Percentiles rank a stretch among this genome's conserved stretches.
Evolutionary conservation across 441 rosid genomes (phyloP).

Genomic region (Brassica balearica): DNA sequence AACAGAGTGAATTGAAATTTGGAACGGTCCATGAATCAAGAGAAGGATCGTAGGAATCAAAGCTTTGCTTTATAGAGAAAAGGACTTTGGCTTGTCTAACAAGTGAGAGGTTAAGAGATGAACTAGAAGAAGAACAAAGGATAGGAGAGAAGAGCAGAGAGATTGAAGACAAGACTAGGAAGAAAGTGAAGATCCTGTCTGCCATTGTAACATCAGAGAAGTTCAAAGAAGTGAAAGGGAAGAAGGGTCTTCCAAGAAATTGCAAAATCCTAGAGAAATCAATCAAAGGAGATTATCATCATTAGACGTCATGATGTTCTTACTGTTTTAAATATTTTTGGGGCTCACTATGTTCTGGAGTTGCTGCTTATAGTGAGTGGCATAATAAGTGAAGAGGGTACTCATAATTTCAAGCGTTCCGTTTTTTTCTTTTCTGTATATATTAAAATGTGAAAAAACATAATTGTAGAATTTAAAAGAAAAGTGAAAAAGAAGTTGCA

Average conservation of each 20-base stretch:
- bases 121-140: constrained; percentile 31
- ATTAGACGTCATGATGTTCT: constrained; percentile 38
- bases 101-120: constrained; percentile 51
- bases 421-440: neutral
- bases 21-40: constrained; percentile 65
- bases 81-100: constrained; percentile 63
- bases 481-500: constrained; percentile 41
- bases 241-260: constrained; percentile 38
- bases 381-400: constrained; percentile 42
- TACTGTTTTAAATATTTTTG: constrained; percentile 23
- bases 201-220: constrained; percentile 38
- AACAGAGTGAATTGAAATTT: constrained; percentile 57
- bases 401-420: constrained; percentile 33
- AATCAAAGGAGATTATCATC: constrained; percentile 36
- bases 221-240: constrained; percentile 20
- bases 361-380: constrained; percentile 36
- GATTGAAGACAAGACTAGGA: constrained; percentile 45
- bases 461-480: constrained; percentile 9
- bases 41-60: constrained; percentile 57
- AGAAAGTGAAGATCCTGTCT: constrained; percentile 41
- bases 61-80: constrained; percentile 63
- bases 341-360: constrained; percentile 41
- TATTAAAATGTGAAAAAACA: constrained; percentile 10
- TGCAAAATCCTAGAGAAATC: constrained; percentile 29
- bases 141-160: constrained; percentile 30